Base-by-base conservation (phyloP, 2,329 filamentous ascomycete genomes). In the Fusarium musae region DNA sequence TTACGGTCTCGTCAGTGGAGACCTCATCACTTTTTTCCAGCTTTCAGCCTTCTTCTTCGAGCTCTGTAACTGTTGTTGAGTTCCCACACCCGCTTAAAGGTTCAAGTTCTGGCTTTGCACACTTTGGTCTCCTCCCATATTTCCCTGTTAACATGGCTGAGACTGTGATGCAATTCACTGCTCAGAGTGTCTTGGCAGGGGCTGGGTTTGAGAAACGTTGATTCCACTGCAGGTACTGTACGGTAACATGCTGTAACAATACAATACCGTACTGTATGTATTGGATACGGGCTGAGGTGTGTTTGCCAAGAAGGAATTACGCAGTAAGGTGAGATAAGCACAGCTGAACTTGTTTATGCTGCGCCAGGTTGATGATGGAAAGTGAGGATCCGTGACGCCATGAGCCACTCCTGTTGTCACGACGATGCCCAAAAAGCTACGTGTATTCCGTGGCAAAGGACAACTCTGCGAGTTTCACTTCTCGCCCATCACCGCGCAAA, bases 141-240 rank as follows among this genome's bases (percentile, higher is more conserved):
- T 37, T 42, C 34, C 49, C 34, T 40, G 37, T 59, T 63, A 57
- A 46, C 46, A 74, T 74, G 59, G 63, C 71, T 75, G 57, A 63
- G 43, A 74, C 69, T 34, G 52, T 73, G 72, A 73, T 75, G 71
- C 58, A 70, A 68, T 63, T 46, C 71, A 65, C 61, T 40, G 56
- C 53, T 67, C 62, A 61, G 56, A n/a, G 23, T 40, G 54, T 56
- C 75, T 77, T 77, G 67, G 75, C 75, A 77, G 71, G 69, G 71
- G 74, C 74, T 76, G 63, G 61, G 60, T 57, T 40, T 58, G 36
- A 50, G 68, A 74, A 52, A 65, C 59, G 39, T 56, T 63, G 47
- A 49, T 63, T 63, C 34, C 43, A 63, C 63, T 32, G 15, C 44
- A 63, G 42, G 42, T 53, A 50, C 56, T 43, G 42, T 62, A 28